These are phyloP conservation scores for Cercospora sp. DNA, from an alignment of 2,329 filamentous ascomycete species.

Conservation along the genomic window DNA sequence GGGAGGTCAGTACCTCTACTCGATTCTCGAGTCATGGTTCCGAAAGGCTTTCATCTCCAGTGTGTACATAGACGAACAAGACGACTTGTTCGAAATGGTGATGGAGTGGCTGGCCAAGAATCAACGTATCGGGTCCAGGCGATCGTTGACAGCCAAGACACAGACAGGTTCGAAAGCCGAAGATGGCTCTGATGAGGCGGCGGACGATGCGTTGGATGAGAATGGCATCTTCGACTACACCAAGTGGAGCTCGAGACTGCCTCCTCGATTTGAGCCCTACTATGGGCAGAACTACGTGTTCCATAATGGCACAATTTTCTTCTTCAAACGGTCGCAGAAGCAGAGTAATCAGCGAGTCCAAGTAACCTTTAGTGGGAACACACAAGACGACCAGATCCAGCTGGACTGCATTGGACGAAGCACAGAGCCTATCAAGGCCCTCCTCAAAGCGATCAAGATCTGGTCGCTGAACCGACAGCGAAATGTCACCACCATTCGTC, in stretches of 20 bases:
- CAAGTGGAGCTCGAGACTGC: slow-evolving; percentile 50
- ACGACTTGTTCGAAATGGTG: slow-evolving; percentile 46
- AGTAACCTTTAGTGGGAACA: slow-evolving; percentile 27
- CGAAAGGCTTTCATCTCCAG: slow-evolving; percentile 44
- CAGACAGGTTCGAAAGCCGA: slow-evolving; percentile 40
- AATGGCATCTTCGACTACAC: slow-evolving; percentile 52
- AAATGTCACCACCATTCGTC: slow-evolving; percentile 49
- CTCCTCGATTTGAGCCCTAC: slow-evolving; percentile 53
- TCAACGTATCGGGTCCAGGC: slow-evolving; percentile 39
- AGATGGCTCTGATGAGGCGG: slow-evolving; percentile 39
- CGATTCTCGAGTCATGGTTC: slow-evolving; percentile 37
- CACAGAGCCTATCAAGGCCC: slow-evolving; percentile 50
- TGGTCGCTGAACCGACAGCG: slow-evolving; percentile 47
- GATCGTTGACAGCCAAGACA: slow-evolving; percentile 45
- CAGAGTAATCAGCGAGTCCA: slow-evolving; percentile 33
- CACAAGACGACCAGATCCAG: slow-evolving; percentile 46
- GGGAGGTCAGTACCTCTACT: slow-evolving; percentile 42
- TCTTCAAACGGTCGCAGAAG: slow-evolving; percentile 43
- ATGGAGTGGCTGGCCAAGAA: slow-evolving; percentile 49
- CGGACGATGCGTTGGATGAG: slow-evolving; percentile 41
- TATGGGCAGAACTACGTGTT: slow-evolving; percentile 49
- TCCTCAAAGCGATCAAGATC: slow-evolving; percentile 49
- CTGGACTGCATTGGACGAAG: slow-evolving; percentile 52
- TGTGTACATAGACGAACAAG: slow-evolving; percentile 48
- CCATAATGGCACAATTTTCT: slow-evolving; percentile 45